Base-by-base conservation (phyloP, 345 rosid species). In the Anastatica hierochuntica region DNA sequence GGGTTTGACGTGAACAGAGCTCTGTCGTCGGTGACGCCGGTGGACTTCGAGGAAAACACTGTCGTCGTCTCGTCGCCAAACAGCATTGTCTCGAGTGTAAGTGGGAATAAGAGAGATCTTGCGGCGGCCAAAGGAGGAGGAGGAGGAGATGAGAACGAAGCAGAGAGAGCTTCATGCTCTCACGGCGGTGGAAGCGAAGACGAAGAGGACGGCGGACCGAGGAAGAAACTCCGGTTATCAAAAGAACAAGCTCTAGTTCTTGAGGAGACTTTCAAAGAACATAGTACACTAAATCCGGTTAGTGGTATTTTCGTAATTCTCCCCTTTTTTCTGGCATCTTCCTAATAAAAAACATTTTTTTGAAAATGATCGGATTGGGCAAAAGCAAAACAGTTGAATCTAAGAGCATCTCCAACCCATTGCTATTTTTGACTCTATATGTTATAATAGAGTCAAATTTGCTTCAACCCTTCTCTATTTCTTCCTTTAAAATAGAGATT, bases 181-280 rank as follows among this genome's bases (percentile, higher is more conserved):
- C 78, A 55, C 3, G 52, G 44, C 23, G 62, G 83, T 11, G 92
- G 82, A 0, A 95, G 83, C 26, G 92, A 89, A 41, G 78, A 80
- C 3, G 81, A 75, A 10, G 78, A 44, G 20, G 83, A 82, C 4
- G 90, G 75, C 21, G 88, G 72, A 1, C 72, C 83, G 3, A 79
- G 94, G 68, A 89, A 89, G 71, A 88, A 88, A 60, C 89, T 88
- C 23, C 76, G 97, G 56, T 68, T 89, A 24, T 76, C 94, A 1
- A 85, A 81, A 52, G 94, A 83, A 24, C 97, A 85, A 69, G 78
- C 97, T 7, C 41, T 79, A 51, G 53, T 89, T 44, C 94, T 89
- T 10, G 95, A 89, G 61, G 95, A 85, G 54, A 83, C 80, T 19
- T 89, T 89, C 74, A 89, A 85, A 72, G 85, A 81, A 50, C 90